phyloP scores from a whole-genome alignment of 768 basidiomycete species.

The Suillus tomentosus region DNA sequence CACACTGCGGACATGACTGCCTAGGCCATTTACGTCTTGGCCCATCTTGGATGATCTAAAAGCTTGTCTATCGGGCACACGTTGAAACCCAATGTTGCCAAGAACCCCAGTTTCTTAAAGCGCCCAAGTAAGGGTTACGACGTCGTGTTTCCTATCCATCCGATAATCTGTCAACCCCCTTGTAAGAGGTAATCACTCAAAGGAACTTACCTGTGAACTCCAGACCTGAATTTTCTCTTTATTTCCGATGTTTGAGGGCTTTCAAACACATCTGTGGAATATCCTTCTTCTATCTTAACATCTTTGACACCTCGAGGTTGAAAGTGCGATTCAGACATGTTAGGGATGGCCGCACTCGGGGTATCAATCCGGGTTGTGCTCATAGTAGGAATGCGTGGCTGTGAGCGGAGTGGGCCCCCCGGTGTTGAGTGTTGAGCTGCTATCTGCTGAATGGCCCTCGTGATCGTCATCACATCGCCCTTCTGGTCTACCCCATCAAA shows the following conservation, averaged over 20 bases:
- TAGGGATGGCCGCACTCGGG: background rate
- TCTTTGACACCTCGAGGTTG: background rate
- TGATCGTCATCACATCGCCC: background rate
- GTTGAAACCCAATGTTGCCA: background rate
- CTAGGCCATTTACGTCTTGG: background rate
- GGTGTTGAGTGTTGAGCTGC: background rate
- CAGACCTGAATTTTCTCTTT: background rate
- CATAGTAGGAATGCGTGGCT: background rate
- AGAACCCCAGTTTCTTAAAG: background rate
- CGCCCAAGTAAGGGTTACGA: background rate
- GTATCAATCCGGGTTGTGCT: background rate
- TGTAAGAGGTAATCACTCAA: background rate
- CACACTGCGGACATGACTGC: background rate
- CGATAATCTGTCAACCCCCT: background rate
- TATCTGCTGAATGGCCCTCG: background rate
- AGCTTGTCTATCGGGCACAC: background rate
- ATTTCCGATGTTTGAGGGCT: background rate
- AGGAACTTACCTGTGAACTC: slow-evolving; percentile 2
- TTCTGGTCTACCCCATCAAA: background rate
- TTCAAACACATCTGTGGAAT: background rate
- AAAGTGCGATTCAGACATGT: slow-evolving; percentile 1
- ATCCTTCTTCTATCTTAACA: background rate
- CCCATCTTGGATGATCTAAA: background rate
- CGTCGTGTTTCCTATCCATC: background rate
- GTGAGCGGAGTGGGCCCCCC: background rate